Evolutionary conservation across 2,329 filamentous ascomycete species (phyloP).

Genomic region (Epicoccum nigrum): DNA sequence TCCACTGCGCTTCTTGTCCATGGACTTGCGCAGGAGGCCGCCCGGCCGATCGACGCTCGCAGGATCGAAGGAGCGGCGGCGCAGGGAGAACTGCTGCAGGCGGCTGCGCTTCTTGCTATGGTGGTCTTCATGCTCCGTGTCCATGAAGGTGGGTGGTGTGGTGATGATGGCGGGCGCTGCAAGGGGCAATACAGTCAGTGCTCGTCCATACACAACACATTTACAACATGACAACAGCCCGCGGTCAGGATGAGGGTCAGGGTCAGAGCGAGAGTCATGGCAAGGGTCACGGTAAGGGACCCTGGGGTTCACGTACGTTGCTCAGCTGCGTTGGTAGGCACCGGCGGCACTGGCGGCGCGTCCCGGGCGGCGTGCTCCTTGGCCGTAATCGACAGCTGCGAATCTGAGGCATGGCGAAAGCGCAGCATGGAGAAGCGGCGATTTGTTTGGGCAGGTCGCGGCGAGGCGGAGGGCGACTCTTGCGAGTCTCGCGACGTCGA

Average conservation of each 20-base stretch:
- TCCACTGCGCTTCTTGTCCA: slow-evolving; percentile 40
- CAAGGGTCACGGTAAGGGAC: too few species aligned
- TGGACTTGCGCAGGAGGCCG: slow-evolving; percentile 41
- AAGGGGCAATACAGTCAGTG: slow-evolving; percentile 5
- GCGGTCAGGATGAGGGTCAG: too few species aligned
- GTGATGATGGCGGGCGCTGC: slow-evolving; percentile 77
- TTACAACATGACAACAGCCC: neutral
- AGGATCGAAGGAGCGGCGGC: slow-evolving; percentile 48
- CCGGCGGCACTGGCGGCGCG: slow-evolving; percentile 50
- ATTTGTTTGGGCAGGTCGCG: slow-evolving; percentile 46
- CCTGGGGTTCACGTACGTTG: too few species aligned
- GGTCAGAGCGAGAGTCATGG: too few species aligned
- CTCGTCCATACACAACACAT: neutral
- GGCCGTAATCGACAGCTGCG: slow-evolving; percentile 78
- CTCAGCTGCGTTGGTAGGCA: slow-evolving; percentile 31
- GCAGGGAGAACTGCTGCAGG: slow-evolving; percentile 44
- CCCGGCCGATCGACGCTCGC: slow-evolving; percentile 35
- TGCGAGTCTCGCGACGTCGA: slow-evolving; percentile 26
- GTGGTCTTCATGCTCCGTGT: slow-evolving; percentile 14
- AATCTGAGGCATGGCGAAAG: slow-evolving; percentile 91
- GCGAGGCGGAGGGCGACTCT: slow-evolving; percentile 36
- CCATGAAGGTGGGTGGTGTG: slow-evolving; percentile 77
- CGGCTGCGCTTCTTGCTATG: slow-evolving; percentile 37
- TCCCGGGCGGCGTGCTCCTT: slow-evolving; percentile 69
- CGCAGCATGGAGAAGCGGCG: slow-evolving; percentile 72